phyloP scores from a whole-genome alignment of 2,329 filamentous ascomycete species.

The Drechslerella coelobrocha region DNA sequence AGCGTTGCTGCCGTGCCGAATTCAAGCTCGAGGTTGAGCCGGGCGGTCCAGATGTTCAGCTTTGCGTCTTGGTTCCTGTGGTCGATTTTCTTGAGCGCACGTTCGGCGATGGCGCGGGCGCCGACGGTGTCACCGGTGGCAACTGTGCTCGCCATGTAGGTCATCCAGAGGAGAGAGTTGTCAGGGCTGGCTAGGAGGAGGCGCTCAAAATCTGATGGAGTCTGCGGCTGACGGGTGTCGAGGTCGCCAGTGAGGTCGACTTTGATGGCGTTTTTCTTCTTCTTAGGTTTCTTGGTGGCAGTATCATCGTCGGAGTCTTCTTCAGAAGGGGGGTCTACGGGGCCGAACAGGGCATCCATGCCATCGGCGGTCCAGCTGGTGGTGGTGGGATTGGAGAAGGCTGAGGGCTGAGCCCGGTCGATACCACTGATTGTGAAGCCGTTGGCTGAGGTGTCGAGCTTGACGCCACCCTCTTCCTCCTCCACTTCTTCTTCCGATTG shows the following conservation, averaged over 20 bases:
- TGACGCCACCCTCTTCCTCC: constrained; percentile 58
- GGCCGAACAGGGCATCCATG: constrained; percentile 64
- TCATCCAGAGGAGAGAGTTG: constrained; percentile 90
- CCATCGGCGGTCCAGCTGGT: constrained; percentile 80
- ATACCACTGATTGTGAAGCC: constrained; percentile 55
- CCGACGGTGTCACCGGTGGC: constrained; percentile 87
- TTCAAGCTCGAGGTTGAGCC: constrained; percentile 90
- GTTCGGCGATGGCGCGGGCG: constrained; percentile 86
- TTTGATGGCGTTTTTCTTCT: constrained; percentile 76
- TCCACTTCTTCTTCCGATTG: constrained; percentile 60
- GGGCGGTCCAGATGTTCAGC: constrained; percentile 91
- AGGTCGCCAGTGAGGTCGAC: constrained; percentile 91
- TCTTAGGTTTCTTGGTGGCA: constrained; percentile 72
- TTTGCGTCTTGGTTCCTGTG: constrained; percentile 79
- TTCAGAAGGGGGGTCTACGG: constrained; percentile 59
- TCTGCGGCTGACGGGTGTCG: constrained; percentile 85
- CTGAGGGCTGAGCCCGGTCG: constrained; percentile 10
- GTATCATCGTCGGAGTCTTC: constrained; percentile 64
- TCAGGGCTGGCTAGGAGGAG: constrained; percentile 90
- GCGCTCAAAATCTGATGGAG: constrained; percentile 89
- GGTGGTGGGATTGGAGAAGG: constrained; percentile 73
- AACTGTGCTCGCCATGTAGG: constrained; percentile 99
- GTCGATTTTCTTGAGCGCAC: constrained; percentile 88
- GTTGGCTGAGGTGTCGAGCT: constrained; percentile 55
- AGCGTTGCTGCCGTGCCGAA: constrained; percentile 84